phyloP scores from a whole-genome alignment of 495 filamentous ascomycete genomes.

The Sabuloglossum arenarium region DNA sequence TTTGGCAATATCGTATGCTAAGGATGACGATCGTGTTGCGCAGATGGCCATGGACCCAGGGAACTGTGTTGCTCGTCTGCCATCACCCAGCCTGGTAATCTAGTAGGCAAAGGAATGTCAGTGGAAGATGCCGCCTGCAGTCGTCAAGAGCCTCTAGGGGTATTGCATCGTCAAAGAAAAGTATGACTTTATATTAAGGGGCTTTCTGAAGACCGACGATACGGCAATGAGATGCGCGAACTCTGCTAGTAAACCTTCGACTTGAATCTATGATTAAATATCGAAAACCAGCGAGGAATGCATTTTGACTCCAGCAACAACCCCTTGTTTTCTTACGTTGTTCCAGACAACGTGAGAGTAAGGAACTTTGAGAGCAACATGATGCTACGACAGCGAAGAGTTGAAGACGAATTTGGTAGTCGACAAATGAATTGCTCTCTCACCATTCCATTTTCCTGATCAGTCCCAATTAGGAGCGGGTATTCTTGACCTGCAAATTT shows the following conservation, averaged over 20 bases:
- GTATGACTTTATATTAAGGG: neutral
- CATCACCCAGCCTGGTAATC: conserved; percentile 16
- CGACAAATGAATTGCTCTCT: neutral
- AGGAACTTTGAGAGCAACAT: neutral
- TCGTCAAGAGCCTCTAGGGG: neutral
- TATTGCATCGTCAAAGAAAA: conserved; percentile 4
- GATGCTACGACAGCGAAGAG: neutral
- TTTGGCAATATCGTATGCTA: conserved; percentile 17
- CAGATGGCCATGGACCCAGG: conserved; percentile 17
- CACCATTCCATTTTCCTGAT: conserved; percentile 20
- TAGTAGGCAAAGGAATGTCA: conserved; percentile 11
- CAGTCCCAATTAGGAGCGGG: conserved; percentile 18
- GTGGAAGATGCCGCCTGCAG: neutral
- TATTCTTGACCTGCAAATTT: conserved; percentile 14
- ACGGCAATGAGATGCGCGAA: neutral
- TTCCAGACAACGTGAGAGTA: neutral
- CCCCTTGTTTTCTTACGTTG: neutral
- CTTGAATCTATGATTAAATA: neutral
- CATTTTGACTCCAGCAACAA: neutral
- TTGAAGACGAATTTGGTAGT: neutral
- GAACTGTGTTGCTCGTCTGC: conserved; percentile 16
- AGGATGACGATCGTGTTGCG: conserved; percentile 15
- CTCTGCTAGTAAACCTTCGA: neutral
- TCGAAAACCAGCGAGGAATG: neutral
- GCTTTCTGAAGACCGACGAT: neutral